A percentile compares a stretch with the other conserved stretches of the same genome.
Conservation (phyloP, 768 basidiomycete genomes). For the Tremella yokohamensis region DNA sequence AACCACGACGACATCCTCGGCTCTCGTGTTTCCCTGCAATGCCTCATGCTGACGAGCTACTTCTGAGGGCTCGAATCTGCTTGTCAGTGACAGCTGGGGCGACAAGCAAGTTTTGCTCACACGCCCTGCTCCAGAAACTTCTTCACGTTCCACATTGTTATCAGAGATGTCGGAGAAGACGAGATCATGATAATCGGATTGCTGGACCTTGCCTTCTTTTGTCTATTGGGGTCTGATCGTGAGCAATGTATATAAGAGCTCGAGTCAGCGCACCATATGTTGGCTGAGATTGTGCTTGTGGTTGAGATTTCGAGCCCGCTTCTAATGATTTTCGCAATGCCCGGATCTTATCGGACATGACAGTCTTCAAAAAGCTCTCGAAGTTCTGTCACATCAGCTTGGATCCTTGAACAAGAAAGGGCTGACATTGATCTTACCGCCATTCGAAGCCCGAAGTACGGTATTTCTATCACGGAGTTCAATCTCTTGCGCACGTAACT, state of each 20-base stretch:
- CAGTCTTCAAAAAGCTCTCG: constrained; percentile 59
- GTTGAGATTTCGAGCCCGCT: constrained; percentile 11
- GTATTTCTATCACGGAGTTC: constrained; percentile 67
- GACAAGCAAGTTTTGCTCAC: constrained; percentile 54
- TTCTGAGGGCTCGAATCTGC: constrained; percentile 44
- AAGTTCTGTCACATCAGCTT: constrained; percentile 63
- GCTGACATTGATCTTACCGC: constrained; percentile 76
- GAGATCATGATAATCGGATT: constrained; percentile 98
- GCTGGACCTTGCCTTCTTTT: constrained; percentile 59
- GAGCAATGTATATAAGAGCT: not conserved
- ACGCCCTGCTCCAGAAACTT: constrained; percentile 84
- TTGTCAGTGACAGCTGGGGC: constrained; percentile 1
- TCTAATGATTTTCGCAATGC: constrained; percentile 56
- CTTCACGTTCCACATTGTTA: constrained; percentile 98
- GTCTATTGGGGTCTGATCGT: constrained; percentile 14
- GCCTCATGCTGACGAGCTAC: constrained; percentile 35
- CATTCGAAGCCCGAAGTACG: constrained; percentile 61
- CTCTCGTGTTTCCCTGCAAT: constrained; percentile 29
- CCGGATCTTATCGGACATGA: constrained; percentile 74
- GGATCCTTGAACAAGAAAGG: not conserved
- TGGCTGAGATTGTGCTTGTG: constrained; percentile 8
- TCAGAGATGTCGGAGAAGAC: constrained; percentile 86
- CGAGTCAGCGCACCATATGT: constrained; percentile 13
- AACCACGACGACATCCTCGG: constrained; percentile 41
- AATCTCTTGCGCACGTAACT: constrained; percentile 54